Base-by-base conservation (phyloP, 306 rosid genomes). In the Alnus glutinosa region DNA sequence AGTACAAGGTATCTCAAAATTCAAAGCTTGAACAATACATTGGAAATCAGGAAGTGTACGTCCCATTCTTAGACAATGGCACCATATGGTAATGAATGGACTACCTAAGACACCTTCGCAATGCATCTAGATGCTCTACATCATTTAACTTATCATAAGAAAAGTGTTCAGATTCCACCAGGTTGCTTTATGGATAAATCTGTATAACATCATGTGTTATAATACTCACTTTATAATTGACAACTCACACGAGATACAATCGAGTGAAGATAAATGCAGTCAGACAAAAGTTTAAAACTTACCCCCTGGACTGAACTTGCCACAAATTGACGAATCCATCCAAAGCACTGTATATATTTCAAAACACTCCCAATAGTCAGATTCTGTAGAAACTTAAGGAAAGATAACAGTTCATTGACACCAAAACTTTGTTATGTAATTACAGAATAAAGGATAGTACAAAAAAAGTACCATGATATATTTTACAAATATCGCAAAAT, bases 311-410 rank as follows among this genome's bases (percentile, higher is more conserved):
- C 12, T 84, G 88, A 84, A 90, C 85, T 83, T 92, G 87, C 96
- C 98, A 94, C 80, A 94, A 81, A 83, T 86, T 87, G 87, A 94
- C 86, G 42, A 89, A 70, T 77, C 97, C 94, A 85, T 94, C 98
- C 88, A 94, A 85, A 39, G 97, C 91, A 80, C 97, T 94, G 93
- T 77, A 86, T 82, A 51, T 64, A 85, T 86, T 80, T 76, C 79
- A 74, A 89, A 84, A 76, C 66, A 70, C 28, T 30, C 75, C 34
- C 71, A 76, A 61, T 39, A 62, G 76, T 82, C 79, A 84, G 74
- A 78, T 30, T 75, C 30, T 9, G 49, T 62, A 70, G 42, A 66
- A 75, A 68, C 76, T 77, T 71, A 50, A 55, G 44, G 15, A 39
- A 44, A 68, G 49, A 68, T 16, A 68, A 68, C 11, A 79, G 52